Conservation (phyloP, 2,329 filamentous ascomycete genomes). For the Cadophora luteo-olivacea region DNA sequence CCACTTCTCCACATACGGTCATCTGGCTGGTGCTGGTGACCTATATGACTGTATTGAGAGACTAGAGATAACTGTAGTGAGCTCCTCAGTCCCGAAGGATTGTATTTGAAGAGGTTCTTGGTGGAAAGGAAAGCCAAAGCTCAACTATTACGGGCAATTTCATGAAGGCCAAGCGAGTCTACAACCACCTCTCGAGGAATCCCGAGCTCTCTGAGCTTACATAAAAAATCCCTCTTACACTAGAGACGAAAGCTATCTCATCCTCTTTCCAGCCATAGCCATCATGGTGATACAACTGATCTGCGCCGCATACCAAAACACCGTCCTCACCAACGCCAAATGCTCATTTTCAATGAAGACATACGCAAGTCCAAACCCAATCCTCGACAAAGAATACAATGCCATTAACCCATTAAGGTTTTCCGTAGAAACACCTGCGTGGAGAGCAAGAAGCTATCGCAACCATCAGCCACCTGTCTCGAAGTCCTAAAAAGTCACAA, state of each 20-base stretch:
- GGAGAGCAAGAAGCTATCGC: slow-evolving; percentile 45
- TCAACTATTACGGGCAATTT: no score
- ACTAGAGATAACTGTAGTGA: not conserved
- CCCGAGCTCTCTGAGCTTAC: not conserved
- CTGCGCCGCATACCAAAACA: slow-evolving; percentile 53
- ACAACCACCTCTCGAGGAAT: not conserved
- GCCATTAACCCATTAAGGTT: slow-evolving; percentile 49
- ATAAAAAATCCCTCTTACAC: not conserved
- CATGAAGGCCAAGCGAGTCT: not conserved
- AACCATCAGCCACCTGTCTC: not conserved
- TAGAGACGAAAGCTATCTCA: slow-evolving; percentile 28
- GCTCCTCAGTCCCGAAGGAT: no score
- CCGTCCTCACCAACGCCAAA: slow-evolving; percentile 47
- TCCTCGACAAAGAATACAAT: slow-evolving; percentile 50
- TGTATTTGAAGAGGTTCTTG: no score
- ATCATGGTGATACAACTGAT: slow-evolving; percentile 48
- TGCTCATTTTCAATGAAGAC: slow-evolving; percentile 47
- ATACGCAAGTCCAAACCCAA: slow-evolving; percentile 51
- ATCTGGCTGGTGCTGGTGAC: not conserved
- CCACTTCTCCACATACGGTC: not conserved
- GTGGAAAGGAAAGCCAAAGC: no score
- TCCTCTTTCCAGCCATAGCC: slow-evolving; percentile 42
- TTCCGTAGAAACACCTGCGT: slow-evolving; percentile 47
- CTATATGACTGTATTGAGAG: not conserved
- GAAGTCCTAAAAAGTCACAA: not conserved